Evolutionary conservation across 1,139 yeast species (phyloP), one percentile per base, ranked within the genome.

Genomic region (Pichia sp.): DNA sequence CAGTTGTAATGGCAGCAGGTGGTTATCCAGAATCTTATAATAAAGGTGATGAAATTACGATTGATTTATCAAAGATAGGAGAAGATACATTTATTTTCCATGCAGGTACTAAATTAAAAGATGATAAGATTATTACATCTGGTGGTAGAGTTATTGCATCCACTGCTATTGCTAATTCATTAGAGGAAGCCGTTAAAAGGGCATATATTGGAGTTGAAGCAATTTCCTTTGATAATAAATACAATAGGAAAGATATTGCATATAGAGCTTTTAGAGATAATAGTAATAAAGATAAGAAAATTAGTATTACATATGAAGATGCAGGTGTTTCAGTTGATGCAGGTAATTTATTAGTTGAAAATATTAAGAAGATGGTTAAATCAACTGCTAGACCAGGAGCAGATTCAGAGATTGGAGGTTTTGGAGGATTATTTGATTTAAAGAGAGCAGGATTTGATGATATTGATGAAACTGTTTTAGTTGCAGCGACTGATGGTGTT

Each of bases 401-500:
- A 35, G 96, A 91, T 59, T 86, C 97, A 18, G 96, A 88, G 53
- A 91, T 93, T 54, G 99, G 99, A 60, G 99, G 99, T 4, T 93
- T 93, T 58, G 99, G 99, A 51, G 99, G 98, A 51, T 68, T 89
- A 35, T 93, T 93, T 54, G 98, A 93, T 61, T 72, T 93, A 55
- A 77, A 80, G 55, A 79, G 80, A 40, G 94, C 95, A 36, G 97
- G 97, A 10, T 93, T 81, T 64, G 66, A 67, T 44, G 77, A 79
- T 47, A 67, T 76, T 23, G 76, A 72, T 47, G 80, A 82, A 42
- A 85, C 96, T 10, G 67, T 93, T 43, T 69, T 93, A 46, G 97
- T 93, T 38, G 96, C 94, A 47, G 97, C 98, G 43, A 93, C 98
- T 36, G 99, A 93, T 66, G 99, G 99, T 65, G 97, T 93, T 46